Conservation (phyloP, 2,329 filamentous ascomycete species). For the Curvularia spicifera region DNA sequence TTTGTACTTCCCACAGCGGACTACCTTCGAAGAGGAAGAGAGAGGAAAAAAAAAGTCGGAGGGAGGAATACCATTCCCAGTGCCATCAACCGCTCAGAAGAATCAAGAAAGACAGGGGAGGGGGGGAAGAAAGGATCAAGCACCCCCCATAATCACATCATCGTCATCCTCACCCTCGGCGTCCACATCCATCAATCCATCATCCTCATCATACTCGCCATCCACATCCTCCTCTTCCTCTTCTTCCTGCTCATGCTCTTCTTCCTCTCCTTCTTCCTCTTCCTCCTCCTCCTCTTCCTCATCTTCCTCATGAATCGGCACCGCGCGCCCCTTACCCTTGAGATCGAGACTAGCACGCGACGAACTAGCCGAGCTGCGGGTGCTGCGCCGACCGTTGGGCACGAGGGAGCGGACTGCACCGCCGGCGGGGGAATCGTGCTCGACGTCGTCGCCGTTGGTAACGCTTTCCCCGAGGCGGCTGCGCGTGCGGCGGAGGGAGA, state of each 20-base stretch:
- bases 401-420: constrained; percentile 37
- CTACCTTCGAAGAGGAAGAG: too few species aligned
- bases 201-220: constrained; percentile 19
- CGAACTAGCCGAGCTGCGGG: constrained; percentile 40
- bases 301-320: constrained; percentile 40
- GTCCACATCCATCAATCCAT: constrained; percentile 18
- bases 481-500: constrained; percentile 48
- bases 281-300: constrained; percentile 36
- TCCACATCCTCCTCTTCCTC: constrained; percentile 29
- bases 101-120: not conserved
- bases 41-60: too few species aligned
- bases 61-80: too few species aligned
- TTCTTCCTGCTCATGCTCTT: constrained; percentile 8
- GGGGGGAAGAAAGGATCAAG: constrained; percentile 1
- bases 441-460: constrained; percentile 44
- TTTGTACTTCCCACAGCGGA: too few species aligned
- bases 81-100: not conserved
- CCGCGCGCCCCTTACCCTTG: constrained; percentile 38
- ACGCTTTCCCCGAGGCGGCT: constrained; percentile 54
- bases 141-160: constrained; percentile 29
- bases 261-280: constrained; percentile 27
- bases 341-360: constrained; percentile 34
- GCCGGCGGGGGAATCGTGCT: constrained; percentile 17
- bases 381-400: constrained; percentile 37
- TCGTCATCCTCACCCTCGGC: constrained; percentile 38